Percentiles rank a stretch among this genome's conserved stretches.
Evolutionary conservation across 1,284 basidiomycete genomes (phyloP).

Genomic region (Microbotryum lychnidis-dioicae): DNA sequence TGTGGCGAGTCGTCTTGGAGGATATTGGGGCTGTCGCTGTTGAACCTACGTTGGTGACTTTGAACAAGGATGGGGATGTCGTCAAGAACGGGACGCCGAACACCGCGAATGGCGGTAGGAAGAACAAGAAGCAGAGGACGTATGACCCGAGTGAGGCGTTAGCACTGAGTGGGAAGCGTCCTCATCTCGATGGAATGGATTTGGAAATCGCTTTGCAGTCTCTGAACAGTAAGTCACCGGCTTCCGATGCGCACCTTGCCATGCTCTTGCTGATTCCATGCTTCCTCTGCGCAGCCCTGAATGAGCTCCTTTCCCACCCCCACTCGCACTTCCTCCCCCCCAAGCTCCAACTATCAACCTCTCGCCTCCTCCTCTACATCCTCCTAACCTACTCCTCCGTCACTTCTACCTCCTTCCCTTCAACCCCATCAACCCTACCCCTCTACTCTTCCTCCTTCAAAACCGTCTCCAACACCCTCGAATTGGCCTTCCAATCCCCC

Average conservation of each 20-base stretch:
- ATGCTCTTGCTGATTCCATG: neutral
- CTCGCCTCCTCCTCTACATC: constrained; percentile 28
- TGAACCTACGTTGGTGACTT: constrained; percentile 10
- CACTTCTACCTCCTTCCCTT: constrained; percentile 8
- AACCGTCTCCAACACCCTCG: neutral
- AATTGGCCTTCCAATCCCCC: too few species aligned
- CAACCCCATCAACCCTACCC: constrained; percentile 6
- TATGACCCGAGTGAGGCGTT: constrained; percentile 28
- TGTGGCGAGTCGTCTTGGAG: constrained; percentile 25
- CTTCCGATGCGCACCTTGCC: neutral
- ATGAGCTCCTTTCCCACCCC: constrained; percentile 18
- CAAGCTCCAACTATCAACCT: constrained; percentile 22
- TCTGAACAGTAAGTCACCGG: constrained; percentile 16
- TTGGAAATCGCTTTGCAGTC: constrained; percentile 18
- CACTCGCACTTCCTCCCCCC: constrained; percentile 21
- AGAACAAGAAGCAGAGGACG: constrained; percentile 18
- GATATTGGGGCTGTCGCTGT: constrained; percentile 25
- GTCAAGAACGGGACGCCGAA: neutral
- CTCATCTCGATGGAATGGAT: constrained; percentile 16
- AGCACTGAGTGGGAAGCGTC: constrained; percentile 4
- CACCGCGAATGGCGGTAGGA: constrained; percentile 10
- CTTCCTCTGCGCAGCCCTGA: constrained; percentile 12
- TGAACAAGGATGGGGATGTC: neutral
- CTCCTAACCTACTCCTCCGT: constrained; percentile 16
- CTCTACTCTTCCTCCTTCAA: constrained; percentile 19